These are phyloP conservation scores for Trichoderma asperelloides DNA, from an alignment of 495 filamentous ascomycete species.

Conservation along the genomic window DNA sequence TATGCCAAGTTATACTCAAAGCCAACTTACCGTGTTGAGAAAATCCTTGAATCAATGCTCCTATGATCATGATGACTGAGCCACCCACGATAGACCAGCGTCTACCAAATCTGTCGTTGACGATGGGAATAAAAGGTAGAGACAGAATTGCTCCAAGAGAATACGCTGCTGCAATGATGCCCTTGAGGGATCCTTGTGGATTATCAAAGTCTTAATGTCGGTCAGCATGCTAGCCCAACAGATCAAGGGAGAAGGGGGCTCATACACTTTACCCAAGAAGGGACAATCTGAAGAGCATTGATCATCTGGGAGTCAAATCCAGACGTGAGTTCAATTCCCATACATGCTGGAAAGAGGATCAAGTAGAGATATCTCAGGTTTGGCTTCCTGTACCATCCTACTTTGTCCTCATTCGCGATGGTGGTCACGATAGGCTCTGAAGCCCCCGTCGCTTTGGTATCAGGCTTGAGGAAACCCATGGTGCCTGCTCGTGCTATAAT, in stretches of 20 bases:
- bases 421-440: constrained; percentile 33
- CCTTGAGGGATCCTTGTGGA: constrained; percentile 32
- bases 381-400: constrained; percentile 53
- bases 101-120: constrained; percentile 52
- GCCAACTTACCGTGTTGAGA: constrained; percentile 26
- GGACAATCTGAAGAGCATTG: constrained; percentile 56
- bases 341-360: constrained; percentile 54
- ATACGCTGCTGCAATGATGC: constrained; percentile 39
- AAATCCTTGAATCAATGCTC: constrained; percentile 43
- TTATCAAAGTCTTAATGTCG: constrained; percentile 24
- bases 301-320: constrained; percentile 67
- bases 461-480: neutral
- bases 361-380: constrained; percentile 55
- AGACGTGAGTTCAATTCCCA: constrained; percentile 65
- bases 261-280: constrained; percentile 44
- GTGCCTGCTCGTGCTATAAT: neutral
- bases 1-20: neutral
- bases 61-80: constrained; percentile 48
- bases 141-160: constrained; percentile 48
- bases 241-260: constrained; percentile 4
- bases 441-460: constrained; percentile 14
- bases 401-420: constrained; percentile 40
- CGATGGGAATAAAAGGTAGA: constrained; percentile 46
- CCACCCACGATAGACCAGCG: constrained; percentile 51
- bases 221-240: neutral